Percentiles rank a stretch among this genome's conserved stretches.
Conservation (phyloP, 2,329 filamentous ascomycete species). For the Fusarium chlamydosporum region DNA sequence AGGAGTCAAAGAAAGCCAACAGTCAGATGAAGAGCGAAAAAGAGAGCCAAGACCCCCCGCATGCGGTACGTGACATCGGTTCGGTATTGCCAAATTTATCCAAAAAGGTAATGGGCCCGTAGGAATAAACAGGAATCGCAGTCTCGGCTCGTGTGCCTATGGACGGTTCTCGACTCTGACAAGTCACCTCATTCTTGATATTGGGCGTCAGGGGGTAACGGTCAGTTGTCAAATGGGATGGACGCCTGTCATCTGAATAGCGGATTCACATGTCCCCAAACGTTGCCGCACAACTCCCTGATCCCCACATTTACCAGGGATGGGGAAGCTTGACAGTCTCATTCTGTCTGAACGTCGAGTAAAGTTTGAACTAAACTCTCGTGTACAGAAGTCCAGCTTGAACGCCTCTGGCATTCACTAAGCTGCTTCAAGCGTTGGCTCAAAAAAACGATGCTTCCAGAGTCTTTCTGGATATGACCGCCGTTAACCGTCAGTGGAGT, state of each 20-base stretch:
- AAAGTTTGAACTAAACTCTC: constrained; percentile 1
- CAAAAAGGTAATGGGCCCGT: constrained; percentile 41
- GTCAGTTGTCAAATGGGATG: constrained; percentile 18
- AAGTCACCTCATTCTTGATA: constrained; percentile 32
- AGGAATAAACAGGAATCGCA: constrained; percentile 39
- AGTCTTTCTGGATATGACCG: constrained; percentile 16
- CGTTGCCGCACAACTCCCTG: constrained; percentile 27
- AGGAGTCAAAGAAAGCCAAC: constrained; percentile 9
- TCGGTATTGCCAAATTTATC: constrained; percentile 39
- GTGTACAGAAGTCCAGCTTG: background rate
- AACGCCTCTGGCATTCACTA: background rate
- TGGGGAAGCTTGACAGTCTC: constrained; percentile 12
- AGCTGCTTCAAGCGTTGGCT: constrained; percentile 2
- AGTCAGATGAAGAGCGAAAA: constrained; percentile 14
- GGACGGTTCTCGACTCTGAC: constrained; percentile 38
- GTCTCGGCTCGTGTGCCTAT: constrained; percentile 25
- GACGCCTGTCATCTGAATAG: constrained; percentile 21
- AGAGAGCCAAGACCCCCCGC: constrained; percentile 34
- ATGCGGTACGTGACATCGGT: constrained; percentile 33
- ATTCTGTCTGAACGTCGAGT: background rate
- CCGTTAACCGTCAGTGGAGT: constrained; percentile 30
- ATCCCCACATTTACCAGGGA: constrained; percentile 37
- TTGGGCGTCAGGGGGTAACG: constrained; percentile 27
- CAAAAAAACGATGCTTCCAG: constrained; percentile 8
- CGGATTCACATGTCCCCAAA: constrained; percentile 42